Evolutionary conservation across 2,329 filamentous ascomycete genomes (phyloP).

Genomic region (Fusarium sp.): DNA sequence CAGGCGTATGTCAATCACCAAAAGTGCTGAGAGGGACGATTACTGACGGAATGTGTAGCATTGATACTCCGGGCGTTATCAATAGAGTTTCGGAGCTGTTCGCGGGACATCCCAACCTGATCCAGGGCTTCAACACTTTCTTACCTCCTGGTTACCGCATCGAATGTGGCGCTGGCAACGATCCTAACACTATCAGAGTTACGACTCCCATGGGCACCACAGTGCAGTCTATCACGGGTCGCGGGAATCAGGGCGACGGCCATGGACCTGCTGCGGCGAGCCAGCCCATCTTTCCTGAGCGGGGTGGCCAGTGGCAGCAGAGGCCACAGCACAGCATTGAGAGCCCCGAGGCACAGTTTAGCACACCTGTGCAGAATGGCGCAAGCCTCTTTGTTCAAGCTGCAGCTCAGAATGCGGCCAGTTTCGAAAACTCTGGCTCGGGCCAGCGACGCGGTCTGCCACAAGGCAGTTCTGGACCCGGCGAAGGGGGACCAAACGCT

Average conservation of each 20-base stretch:
- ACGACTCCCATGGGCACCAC: slow-evolving; percentile 99
- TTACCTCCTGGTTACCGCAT: slow-evolving; percentile 95
- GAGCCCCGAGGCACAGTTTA: slow-evolving; percentile 72
- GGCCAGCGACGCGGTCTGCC: slow-evolving; percentile 49
- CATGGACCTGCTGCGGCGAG: slow-evolving; percentile 51
- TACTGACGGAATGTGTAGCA: slow-evolving; percentile 62
- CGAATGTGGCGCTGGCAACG: slow-evolving; percentile 92
- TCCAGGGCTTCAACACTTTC: slow-evolving; percentile 99
- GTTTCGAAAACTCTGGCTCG: slow-evolving; percentile 47
- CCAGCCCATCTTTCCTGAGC: slow-evolving; percentile 61
- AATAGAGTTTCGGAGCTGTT: slow-evolving; percentile 96
- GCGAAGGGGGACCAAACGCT: slow-evolving; percentile 56
- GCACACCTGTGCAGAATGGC: slow-evolving; percentile 65
- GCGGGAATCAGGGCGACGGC: slow-evolving; percentile 60
- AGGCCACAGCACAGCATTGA: slow-evolving; percentile 68
- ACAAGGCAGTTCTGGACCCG: slow-evolving; percentile 48
- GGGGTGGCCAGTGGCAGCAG: slow-evolving; percentile 68
- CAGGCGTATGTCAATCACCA: slow-evolving; percentile 75
- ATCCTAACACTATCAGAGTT: slow-evolving; percentile 95
- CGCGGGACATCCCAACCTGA: slow-evolving; percentile 92
- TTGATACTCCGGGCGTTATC: slow-evolving; percentile 97
- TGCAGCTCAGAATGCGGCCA: slow-evolving; percentile 50
- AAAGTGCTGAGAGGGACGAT: not conserved
- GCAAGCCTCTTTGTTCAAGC: slow-evolving; percentile 60
- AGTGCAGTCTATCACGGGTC: slow-evolving; percentile 82